Base-by-base conservation (phyloP, 2,329 filamentous ascomycete genomes). In the Fusarium liriodendri region DNA sequence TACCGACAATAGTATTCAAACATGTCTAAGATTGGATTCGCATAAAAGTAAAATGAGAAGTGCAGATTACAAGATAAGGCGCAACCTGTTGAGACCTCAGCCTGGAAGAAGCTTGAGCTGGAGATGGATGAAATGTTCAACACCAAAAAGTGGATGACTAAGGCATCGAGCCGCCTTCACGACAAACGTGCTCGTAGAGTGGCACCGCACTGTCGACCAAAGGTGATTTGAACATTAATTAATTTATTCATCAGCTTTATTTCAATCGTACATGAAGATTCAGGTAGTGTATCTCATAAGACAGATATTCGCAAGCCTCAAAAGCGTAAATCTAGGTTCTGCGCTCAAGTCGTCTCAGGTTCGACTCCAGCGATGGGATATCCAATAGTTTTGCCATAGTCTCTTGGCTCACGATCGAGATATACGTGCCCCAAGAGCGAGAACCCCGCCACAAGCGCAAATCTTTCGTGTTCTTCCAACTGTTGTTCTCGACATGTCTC, bases 111-210 rank as follows among this genome's bases (percentile, higher is more conserved):
- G 29, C 29, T 35, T 35, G n/a, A 33, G 29, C 16, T 35, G 50
- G 27, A 60, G 42, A 22, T 58, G 33, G 18, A 47, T 62, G 69
- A 71, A 76, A 75, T 67, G 72, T 45, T 73, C 42, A 67, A 75
- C 61, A 65, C 50, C 69, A 64, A 59, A 73, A 69, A 38, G 38
- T 40, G 72, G 75, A 75, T 76, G 75, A 76, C 75, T 76, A 77
- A 76, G 75, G 50, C 70, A 65, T 25, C 22, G 6, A 62, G 27
- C n/a, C 16, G 9, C 35, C 22, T 25, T 27, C 33, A 37, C 33
- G 33, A 37, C 54, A 57, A 20, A 16, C 9, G 20, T 13, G 8
- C 14, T 6, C 20, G 33, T 1, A 6, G 10, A 57, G 6, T 14
- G n/a, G 32, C 47, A 52, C 4, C 13, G 32, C 47, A 52, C 4